Conservation (phyloP, 805 yeast species). For the Ogataea zsoltii region DNA sequence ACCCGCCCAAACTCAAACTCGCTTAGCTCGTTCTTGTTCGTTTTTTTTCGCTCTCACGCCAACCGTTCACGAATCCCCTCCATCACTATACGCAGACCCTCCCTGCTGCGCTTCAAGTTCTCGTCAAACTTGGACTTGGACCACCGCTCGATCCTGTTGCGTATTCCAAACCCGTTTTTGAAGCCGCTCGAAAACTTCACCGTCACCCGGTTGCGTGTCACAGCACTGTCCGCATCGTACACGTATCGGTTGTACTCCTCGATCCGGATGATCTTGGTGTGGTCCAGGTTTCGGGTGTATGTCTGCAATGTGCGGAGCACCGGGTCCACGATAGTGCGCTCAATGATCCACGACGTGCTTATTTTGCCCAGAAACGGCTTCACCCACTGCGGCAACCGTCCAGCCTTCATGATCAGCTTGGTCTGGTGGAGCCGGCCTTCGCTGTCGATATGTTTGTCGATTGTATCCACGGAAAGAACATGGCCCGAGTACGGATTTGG, state of each 20-base stretch:
- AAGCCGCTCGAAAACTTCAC: slow-evolving; percentile 77
- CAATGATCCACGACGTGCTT: slow-evolving; percentile 79
- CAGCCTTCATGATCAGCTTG: slow-evolving; percentile 72
- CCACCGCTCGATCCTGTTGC: slow-evolving; percentile 80
- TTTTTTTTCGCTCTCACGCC: not conserved
- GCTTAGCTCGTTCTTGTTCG: not conserved
- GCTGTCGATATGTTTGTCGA: slow-evolving; percentile 56
- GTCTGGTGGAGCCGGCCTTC: slow-evolving; percentile 71
- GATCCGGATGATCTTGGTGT: slow-evolving; percentile 70
- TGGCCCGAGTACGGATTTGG: slow-evolving; percentile 84
- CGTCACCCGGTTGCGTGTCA: slow-evolving; percentile 46
- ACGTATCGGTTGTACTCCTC: slow-evolving; percentile 72
- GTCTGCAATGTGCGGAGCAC: slow-evolving; percentile 52
- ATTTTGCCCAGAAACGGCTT: slow-evolving; percentile 71
- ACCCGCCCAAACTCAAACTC: too few species aligned
- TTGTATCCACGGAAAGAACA: slow-evolving; percentile 80
- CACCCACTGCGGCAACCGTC: slow-evolving; percentile 79
- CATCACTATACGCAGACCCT: slow-evolving; percentile 81
- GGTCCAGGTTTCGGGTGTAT: slow-evolving; percentile 83
- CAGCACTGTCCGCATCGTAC: slow-evolving; percentile 25
- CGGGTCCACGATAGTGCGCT: slow-evolving; percentile 74
- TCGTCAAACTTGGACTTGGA: slow-evolving; percentile 67
- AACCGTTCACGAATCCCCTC: slow-evolving; percentile 36
- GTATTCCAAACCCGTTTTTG: slow-evolving; percentile 53
- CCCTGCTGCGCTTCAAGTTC: slow-evolving; percentile 62